These are phyloP conservation scores for Clavispora phyllophila DNA, from an alignment of 805 yeast species.

Conservation along the genomic window DNA sequence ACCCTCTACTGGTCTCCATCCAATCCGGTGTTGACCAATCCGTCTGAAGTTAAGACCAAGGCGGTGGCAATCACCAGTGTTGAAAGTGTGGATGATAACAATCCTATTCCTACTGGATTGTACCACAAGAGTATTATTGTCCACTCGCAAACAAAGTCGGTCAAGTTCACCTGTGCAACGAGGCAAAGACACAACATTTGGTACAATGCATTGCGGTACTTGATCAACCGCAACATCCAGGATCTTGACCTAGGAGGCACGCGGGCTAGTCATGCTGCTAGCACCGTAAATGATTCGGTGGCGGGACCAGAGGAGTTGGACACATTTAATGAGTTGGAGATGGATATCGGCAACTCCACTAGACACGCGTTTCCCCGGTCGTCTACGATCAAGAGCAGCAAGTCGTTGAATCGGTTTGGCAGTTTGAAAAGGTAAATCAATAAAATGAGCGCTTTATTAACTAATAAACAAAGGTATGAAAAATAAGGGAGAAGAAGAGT, in stretches of 20 bases:
- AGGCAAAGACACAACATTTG: slow-evolving; percentile 86
- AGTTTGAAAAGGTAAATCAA: not conserved
- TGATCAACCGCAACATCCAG: slow-evolving; percentile 61
- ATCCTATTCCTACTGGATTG: slow-evolving; percentile 85
- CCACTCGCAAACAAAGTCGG: slow-evolving; percentile 56
- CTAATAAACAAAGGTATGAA: not conserved
- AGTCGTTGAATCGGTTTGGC: slow-evolving; percentile 7
- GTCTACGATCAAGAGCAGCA: slow-evolving; percentile 9
- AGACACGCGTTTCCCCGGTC: slow-evolving; percentile 16
- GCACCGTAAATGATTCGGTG: not conserved
- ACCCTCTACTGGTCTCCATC: slow-evolving; percentile 85
- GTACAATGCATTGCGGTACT: slow-evolving; percentile 76
- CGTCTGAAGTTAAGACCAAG: slow-evolving; percentile 60
- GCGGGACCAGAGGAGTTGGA: slow-evolving; percentile 2
- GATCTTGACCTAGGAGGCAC: slow-evolving; percentile 43
- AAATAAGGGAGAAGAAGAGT: not conserved
- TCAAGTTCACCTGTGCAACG: slow-evolving; percentile 83
- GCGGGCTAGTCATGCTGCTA: not conserved
- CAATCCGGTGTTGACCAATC: slow-evolving; percentile 71
- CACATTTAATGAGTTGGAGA: slow-evolving; percentile 4
- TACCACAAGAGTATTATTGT: slow-evolving; percentile 80
- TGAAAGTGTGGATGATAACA: slow-evolving; percentile 75
- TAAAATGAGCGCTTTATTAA: not conserved
- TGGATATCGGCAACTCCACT: slow-evolving; percentile 11
- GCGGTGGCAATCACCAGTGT: slow-evolving; percentile 79